Evolutionary conservation across 1,284 basidiomycete species (phyloP), one percentile per base, ranked within the genome.

Genomic region (Porogramme epimiltina): DNA sequence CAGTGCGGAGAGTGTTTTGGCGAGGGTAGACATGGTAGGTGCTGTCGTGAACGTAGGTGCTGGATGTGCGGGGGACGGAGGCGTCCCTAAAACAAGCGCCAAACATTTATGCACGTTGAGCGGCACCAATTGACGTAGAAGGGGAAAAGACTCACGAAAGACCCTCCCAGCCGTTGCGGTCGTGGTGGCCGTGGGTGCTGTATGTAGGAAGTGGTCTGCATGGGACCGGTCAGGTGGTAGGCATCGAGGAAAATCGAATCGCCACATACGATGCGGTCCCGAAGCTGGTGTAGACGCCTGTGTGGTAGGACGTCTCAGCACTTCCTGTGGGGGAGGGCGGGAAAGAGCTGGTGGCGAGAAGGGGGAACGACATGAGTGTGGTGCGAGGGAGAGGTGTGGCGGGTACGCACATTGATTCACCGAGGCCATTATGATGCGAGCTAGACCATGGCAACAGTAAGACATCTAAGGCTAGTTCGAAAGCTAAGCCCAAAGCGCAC

Each of bases 231-330:
- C 42, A 48, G 23, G 22, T 25, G 22, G 18, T 22, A 19, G 20
- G 15, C 10, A 10, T 28, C n/a, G 31, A 2, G 15, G 22, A 15
- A 33, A n/a, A 19, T 19, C 15, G 13, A 28, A 25, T n/a, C 18
- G 20, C 18, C 18, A 54, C 47, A 49, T 24, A 54, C 48, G 47
- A 37, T 19, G 43, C 18, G 40, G 37, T 46, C 40, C 19, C 33
- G 38, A 49, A 48, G 25, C 19, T n/a, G 1, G 20, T 22, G 16
- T 38, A 44, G 9, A 31, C 36, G 18, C 37, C 42, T 41, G 51
- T 20, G 19, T 42, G 51, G 25, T 31, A 23, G 19, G 45, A 39
- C 28, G 33, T 36, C 25, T 47, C 46, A 34, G 51, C 38, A 42
- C 33, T 52, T 23, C 13, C 34, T 6, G 34, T 37, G 28, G 41